Percentiles rank a stretch among this genome's conserved stretches.
These are phyloP conservation scores for Argentina anserina DNA, from an alignment of 306 rosid genomes.

Conservation along the genomic window DNA sequence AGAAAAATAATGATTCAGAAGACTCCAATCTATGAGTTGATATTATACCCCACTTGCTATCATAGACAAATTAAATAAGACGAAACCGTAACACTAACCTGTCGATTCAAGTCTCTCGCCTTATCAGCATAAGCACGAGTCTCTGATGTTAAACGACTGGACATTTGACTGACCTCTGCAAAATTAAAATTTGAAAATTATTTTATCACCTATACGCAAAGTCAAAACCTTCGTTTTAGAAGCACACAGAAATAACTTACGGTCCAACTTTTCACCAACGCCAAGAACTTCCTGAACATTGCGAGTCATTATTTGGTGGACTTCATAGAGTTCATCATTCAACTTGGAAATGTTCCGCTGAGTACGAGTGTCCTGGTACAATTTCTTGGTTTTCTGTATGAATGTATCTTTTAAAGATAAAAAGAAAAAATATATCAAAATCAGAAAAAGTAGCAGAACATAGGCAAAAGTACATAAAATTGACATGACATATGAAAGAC, in stretches of 20 bases:
- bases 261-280: constrained; percentile 99
- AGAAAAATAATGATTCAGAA: not conserved
- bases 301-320: constrained; percentile 98
- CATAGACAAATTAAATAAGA: constrained; percentile 22
- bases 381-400: constrained; percentile 94
- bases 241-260: constrained; percentile 46
- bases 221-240: not conserved
- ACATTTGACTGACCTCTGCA: constrained; percentile 99
- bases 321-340: constrained; percentile 98
- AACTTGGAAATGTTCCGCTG: constrained; percentile 95
- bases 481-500: not conserved
- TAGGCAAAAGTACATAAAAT: constrained; percentile 2
- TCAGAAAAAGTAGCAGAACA: constrained; percentile 9
- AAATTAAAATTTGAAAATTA: constrained; percentile 27
- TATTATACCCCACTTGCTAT: not conserved
- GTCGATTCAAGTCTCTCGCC: constrained; percentile 89
- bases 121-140: constrained; percentile 89
- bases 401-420: constrained; percentile 66
- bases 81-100: constrained; percentile 44
- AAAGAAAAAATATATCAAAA: constrained; percentile 26
- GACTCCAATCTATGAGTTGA: not conserved
- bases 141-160: constrained; percentile 91
- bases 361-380: constrained; percentile 95
- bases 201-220: constrained; percentile 14
- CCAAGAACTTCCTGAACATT: constrained; percentile 99